A percentile compares a stretch with the other conserved stretches of the same genome.
Evolutionary conservation across 805 yeast species (phyloP).

Genomic region (Starmerella powellii): DNA sequence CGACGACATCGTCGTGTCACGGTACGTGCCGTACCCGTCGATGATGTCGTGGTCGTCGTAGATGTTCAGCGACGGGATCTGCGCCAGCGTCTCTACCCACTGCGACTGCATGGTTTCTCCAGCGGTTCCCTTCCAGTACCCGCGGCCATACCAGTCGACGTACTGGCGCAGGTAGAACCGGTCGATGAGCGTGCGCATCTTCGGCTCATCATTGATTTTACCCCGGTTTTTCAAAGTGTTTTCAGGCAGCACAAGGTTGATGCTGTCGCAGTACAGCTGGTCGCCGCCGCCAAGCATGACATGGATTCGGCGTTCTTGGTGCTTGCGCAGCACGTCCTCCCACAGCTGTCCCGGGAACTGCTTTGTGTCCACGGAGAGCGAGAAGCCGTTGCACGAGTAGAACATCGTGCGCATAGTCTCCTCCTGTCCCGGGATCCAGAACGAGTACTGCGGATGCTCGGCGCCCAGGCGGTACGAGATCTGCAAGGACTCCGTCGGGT

Average conservation of each 20-base stretch:
- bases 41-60: slow-evolving; percentile 94
- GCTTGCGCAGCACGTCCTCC: slow-evolving; percentile 70
- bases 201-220: slow-evolving; percentile 52
- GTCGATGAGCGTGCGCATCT: slow-evolving; percentile 38
- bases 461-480: slow-evolving; percentile 50
- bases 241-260: slow-evolving; percentile 40
- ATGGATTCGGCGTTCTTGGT: slow-evolving; percentile 51
- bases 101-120: slow-evolving; percentile 57
- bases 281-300: slow-evolving; percentile 98
- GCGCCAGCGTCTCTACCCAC: slow-evolving; percentile 64
- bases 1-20: slow-evolving; percentile 58
- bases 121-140: slow-evolving; percentile 61
- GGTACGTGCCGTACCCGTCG: slow-evolving; percentile 90
- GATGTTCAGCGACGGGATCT: slow-evolving; percentile 75
- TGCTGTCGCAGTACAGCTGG: slow-evolving; percentile 79
- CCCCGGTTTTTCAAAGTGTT: slow-evolving; percentile 8
- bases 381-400: slow-evolving; percentile 85
- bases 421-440: slow-evolving; percentile 51
- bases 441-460: slow-evolving; percentile 40
- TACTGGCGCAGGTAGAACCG: slow-evolving; percentile 63
- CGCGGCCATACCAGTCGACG: slow-evolving; percentile 79
- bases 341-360: slow-evolving; percentile 67
- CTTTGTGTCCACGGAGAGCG: slow-evolving; percentile 54
- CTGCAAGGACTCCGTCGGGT: slow-evolving; percentile 40
- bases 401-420: slow-evolving; percentile 74